A percentile compares a stretch with the other conserved stretches of the same genome.
Evolutionary conservation across 495 filamentous ascomycete species (phyloP).

Genomic region (Penicillium verhagenii): DNA sequence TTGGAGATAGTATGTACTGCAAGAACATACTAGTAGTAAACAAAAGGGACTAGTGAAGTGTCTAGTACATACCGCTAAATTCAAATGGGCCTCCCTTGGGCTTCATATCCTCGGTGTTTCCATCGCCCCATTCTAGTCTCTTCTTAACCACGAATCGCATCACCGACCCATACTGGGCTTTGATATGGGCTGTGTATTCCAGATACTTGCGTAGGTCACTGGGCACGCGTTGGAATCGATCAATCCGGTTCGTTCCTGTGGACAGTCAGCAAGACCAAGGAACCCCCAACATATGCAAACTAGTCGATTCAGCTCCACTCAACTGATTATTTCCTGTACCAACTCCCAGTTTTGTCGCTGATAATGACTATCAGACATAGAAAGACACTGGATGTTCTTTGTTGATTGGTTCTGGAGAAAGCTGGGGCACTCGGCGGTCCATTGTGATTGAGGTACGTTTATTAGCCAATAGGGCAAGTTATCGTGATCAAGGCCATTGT

Average conservation of each 20-base stretch:
- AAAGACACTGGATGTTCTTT: conserved; percentile 55
- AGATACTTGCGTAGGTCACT: conserved; percentile 72
- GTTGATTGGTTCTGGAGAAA: conserved; percentile 57
- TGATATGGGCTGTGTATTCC: conserved; percentile 60
- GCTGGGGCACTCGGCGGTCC: conserved; percentile 64
- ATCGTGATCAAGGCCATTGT: conserved; percentile 7
- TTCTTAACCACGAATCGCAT: conserved; percentile 70
- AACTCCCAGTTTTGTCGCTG: conserved; percentile 57
- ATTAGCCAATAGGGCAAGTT: conserved; percentile 73
- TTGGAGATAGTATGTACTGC: too few relatives aligned
- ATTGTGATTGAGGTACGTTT: conserved; percentile 63
- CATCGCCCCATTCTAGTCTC: conserved; percentile 62
- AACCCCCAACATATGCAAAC: neutral
- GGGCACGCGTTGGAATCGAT: conserved; percentile 70
- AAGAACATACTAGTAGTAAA: too few relatives aligned
- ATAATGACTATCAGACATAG: conserved; percentile 63
- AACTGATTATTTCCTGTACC: conserved; percentile 60
- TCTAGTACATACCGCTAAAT: conserved; percentile 51
- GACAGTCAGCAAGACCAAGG: conserved; percentile 8
- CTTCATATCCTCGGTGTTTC: conserved; percentile 34
- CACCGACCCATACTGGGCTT: conserved; percentile 65
- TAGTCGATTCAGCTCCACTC: conserved; percentile 10
- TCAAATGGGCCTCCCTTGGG: conserved; percentile 49
- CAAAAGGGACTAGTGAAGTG: too few relatives aligned
- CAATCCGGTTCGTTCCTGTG: conserved; percentile 62